Evolutionary conservation across 768 basidiomycete species (phyloP), one percentile per base, ranked within the genome.

Genomic region (Termitomyces sp.): DNA sequence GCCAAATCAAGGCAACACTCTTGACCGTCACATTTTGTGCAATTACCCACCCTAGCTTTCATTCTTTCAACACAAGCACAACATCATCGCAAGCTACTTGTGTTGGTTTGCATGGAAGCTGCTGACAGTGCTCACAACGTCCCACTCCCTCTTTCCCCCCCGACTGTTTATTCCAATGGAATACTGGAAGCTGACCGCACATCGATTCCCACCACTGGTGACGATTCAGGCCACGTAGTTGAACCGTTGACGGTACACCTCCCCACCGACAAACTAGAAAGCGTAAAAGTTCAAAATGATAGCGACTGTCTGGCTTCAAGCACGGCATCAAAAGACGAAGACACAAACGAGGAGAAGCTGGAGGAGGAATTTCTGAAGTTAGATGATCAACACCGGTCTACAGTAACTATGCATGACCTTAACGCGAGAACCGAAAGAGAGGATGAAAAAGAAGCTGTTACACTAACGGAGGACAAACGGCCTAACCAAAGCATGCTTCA

Each of bases 91-190:
- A 57, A 55, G 52, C 43, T 51, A 43, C 46, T 57, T 53, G 55
- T 39, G 55, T 48, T 46, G 49, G 55, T 54, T 61, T 55, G 61
- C 56, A 65, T 66, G 66, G 59, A 61, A 58, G 55, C 62, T 46
- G 60, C 46, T 55, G 52, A 60, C 54, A 63, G 63, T 61, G 62
- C 62, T 34, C 54, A 61, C 26, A 56, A 61, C 48, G 64, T 67
- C 52, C 65, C 64, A 8, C 63, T 69, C 22, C 67, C 70, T 14
- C 39, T 61, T 14, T 67, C 69, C 26, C 66, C 68, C 2, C 63
- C 62, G 20, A 54, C 43, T 13, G 53, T 59, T 14, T 18, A 53
- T n/a, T 8, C 39, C 26, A 22, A 53, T 53, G 57, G 31, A 53
- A 42, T n/a, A 39, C 48, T 55, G 50, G 50, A 54, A n/a, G 26